Evolutionary conservation across 805 yeast genomes (phyloP).

Genomic region (Wickerhamomyces rabaulensis): DNA sequence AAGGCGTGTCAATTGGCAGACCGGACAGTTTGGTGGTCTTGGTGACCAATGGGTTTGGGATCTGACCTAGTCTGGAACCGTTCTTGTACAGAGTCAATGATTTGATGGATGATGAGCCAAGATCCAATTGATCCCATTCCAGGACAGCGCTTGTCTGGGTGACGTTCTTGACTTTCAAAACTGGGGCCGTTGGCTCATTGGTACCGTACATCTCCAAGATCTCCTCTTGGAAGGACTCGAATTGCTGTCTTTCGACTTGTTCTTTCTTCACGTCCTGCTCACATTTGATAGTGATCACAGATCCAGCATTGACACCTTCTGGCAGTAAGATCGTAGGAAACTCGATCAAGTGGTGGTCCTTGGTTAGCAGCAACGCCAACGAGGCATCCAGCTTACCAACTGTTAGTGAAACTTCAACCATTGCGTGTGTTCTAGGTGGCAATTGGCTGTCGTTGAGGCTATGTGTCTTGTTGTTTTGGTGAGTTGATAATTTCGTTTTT

Average conservation of each 20-base stretch:
- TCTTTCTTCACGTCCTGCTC: constrained; percentile 72
- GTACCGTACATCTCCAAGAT: constrained; percentile 71
- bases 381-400: constrained; percentile 97
- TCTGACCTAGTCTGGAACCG: constrained; percentile 61
- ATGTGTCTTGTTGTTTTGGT: background rate
- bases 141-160: constrained; percentile 94
- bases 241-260: constrained; percentile 47
- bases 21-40: constrained; percentile 88
- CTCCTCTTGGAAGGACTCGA: constrained; percentile 64
- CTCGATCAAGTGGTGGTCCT: constrained; percentile 90
- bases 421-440: constrained; percentile 17
- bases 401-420: constrained; percentile 89
- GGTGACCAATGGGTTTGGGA: constrained; percentile 76
- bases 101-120: constrained; percentile 79
- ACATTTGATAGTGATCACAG: constrained; percentile 81
- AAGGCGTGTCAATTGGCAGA: constrained; percentile 77
- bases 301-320: constrained; percentile 85
- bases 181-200: constrained; percentile 66
- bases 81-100: constrained; percentile 76
- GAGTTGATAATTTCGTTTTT: background rate
- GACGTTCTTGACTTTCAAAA: constrained; percentile 62
- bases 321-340: constrained; percentile 95
- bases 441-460: background rate
- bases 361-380: constrained; percentile 81
- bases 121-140: constrained; percentile 84